Evolutionary conservation across 129 eudicot genomes (phyloP), one percentile per base, ranked within the genome.

Genomic region (Gnaphalium uliginosum): DNA sequence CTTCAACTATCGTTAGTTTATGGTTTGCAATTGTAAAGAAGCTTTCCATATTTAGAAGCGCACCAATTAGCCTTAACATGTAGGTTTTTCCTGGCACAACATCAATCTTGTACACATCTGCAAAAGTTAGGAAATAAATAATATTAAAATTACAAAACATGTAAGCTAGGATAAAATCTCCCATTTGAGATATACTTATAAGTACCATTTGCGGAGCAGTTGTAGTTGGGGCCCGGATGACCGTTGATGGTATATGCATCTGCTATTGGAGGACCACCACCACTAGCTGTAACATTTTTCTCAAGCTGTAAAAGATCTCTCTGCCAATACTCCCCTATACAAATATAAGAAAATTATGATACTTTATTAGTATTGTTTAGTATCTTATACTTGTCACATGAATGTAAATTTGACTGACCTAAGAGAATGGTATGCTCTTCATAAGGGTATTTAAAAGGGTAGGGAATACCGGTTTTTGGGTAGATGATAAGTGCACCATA

Each of bases 231-330:
- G 19, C 97, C 97, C 0, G 97, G 97, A 56, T 86, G 93, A 73
- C 97, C 97, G 46, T 91, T 88, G 72, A 88, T 88, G 51, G 92
- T 88, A 81, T 72, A 86, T 22, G 94, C 97, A 60, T 91, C 94
- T 18, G 97, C 86, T 8, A 62, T 18, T 7, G 89, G 89, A 64
- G 90, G 84, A 69, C 74, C 86, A 73, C 85, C 86, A 11, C 97
- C 90, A 43, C 89, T 83, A 56, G 86, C 79, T 58, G 76, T 17
- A 59, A 85, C 88, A 15, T 67, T 80, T 74, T 56, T 84, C 85
- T 88, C 91, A 33, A 91, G 88, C 58, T 88, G 79, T 57, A 86
- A 78, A 17, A 88, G 74, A 63, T 91, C 89, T 57, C 66, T 81
- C 73, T 32, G 54, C 89, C 90, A 91, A 58, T 84, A 91, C 79